Base-by-base conservation (phyloP, 192 early-diverging fungal genomes). In the Spinellus fusiger region DNA sequence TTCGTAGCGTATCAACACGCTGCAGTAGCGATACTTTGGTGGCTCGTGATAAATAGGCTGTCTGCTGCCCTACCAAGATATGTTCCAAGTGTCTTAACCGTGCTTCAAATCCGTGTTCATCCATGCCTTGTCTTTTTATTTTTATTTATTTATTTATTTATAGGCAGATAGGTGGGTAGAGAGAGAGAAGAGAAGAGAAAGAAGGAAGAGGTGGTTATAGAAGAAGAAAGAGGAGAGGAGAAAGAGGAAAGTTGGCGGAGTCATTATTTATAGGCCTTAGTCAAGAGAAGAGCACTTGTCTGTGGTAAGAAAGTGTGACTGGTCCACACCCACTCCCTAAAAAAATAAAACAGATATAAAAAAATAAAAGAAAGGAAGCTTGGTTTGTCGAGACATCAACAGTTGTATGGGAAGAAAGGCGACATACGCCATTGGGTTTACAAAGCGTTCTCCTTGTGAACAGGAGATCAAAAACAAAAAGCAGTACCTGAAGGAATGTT, bases 21-120 rank as follows among this genome's bases (percentile, higher is more conserved):
- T 56, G 64, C n/a, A 52, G 37, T 35, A 69, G 33, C 3, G 54
- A 25, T 13, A 34, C 28, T 48, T 54, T 49, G 0, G 32, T 15
- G 9, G 40, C 6, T 26, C 53, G 54, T 31, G 50, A 9, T 49
- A 44, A 26, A 16, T 52, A 27, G 6, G 13, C 23, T 28, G 51
- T 20, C 9, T 60, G 50, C 31, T 67, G 51, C 18, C 65, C 58
- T n/a, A 44, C 53, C 12, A 71, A 13, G n/a, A 71, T 49, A 33
- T 59, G 63, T 20, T 70, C 69, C 20, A 70, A 28, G 33, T 64
- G 62, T 46, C 69, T 31, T 26, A 70, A 18, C 37, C 69, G 49
- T 35, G 62, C 53, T 54, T 61, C 69, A 61, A 70, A 70, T 8
- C 69, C 69, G 13, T 64, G 35, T 46, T 64, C 54, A 65, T 70